Evolutionary conservation across 768 basidiomycete genomes (phyloP), one percentile per base, ranked within the genome.

Genomic region (Leccinum aurantiacum): DNA sequence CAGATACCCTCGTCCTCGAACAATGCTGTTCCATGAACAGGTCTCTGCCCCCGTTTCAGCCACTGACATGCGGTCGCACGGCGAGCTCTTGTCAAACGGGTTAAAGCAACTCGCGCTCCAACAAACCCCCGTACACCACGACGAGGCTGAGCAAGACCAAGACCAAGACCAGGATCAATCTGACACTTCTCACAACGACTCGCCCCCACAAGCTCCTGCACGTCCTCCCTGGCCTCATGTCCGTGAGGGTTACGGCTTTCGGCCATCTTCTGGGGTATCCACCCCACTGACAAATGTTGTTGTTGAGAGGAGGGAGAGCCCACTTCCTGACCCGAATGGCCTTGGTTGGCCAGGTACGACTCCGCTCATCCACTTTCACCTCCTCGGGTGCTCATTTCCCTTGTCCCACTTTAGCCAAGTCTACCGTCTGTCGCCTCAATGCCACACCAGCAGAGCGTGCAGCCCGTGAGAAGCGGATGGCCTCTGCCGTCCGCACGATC

Each of bases 271-370:
- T 9, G 89, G 88, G 4, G 69, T 81, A 47, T 82, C 83, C 47
- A 90, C 88, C 10, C 91, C 89, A 50, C 76, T 80, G 19, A 75
- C 72, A 6, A 71, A 71, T 60, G 65, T 25, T 51, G 49, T 60
- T 55, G 68, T 60, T 54, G 68, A 69, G 53, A 60, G 64, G 7
- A 60, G 63, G 7, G 64, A 53, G 29, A 74, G 73, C 70, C 75
- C 80, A 64, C 66, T 80, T 51, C 75, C 78, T 50, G 79, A 79
- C 74, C 75, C 83, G 53, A 83, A 93, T 68, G 95, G 95, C 56
- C 82, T 97, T 9, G 95, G 94, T 7, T 96, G 95, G 94, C 95
- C 95, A 74, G 93, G 93, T 90, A 66, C 63, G 79, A 71, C 52
- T 59, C 53, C 53, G n/a, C 19, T 19, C 11, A 46, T 19, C 56